A percentile compares a stretch with the other conserved stretches of the same genome.
These are phyloP conservation scores for Diaporthe velutina DNA, from an alignment of 2,329 filamentous ascomycete species.

Conservation along the genomic window DNA sequence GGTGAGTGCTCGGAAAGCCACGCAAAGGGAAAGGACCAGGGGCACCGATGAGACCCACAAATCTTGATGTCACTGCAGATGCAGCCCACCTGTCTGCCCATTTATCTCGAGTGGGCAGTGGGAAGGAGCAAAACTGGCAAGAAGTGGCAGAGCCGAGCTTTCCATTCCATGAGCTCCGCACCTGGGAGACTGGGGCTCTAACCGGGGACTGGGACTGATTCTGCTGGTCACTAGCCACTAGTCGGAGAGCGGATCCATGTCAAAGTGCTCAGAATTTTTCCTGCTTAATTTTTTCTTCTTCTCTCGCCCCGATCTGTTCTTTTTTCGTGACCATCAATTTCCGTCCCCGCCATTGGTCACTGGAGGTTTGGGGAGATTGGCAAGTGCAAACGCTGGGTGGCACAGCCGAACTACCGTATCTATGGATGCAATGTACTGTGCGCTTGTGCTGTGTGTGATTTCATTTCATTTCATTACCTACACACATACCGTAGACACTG, in stretches of 20 bases:
- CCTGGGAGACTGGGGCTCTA: neutral
- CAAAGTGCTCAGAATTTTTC: constrained; percentile 22
- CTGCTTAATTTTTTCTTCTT: neutral
- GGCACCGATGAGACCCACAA: constrained; percentile 10
- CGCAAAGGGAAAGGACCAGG: neutral
- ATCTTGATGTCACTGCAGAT: constrained; percentile 31
- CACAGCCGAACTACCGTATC: constrained; percentile 22
- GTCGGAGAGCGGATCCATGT: constrained; percentile 16
- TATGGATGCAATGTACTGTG: neutral
- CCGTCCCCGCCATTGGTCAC: neutral
- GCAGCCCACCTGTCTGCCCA: neutral
- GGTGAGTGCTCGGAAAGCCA: neutral
- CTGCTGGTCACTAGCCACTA: constrained; percentile 14
- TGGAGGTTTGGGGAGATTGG: constrained; percentile 13
- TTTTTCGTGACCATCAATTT: neutral
- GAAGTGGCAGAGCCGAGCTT: constrained; percentile 12
- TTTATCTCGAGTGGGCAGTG: neutral
- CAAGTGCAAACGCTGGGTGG: constrained; percentile 3
- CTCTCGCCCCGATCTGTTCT: neutral
- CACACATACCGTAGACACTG: neutral
- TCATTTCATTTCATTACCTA: constrained; percentile 10
- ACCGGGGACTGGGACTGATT: neutral
- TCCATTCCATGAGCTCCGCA: neutral
- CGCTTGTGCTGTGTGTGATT: neutral
- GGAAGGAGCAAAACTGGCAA: neutral